Conservation (phyloP, 805 yeast genomes). For the Ogataea siamensis region DNA sequence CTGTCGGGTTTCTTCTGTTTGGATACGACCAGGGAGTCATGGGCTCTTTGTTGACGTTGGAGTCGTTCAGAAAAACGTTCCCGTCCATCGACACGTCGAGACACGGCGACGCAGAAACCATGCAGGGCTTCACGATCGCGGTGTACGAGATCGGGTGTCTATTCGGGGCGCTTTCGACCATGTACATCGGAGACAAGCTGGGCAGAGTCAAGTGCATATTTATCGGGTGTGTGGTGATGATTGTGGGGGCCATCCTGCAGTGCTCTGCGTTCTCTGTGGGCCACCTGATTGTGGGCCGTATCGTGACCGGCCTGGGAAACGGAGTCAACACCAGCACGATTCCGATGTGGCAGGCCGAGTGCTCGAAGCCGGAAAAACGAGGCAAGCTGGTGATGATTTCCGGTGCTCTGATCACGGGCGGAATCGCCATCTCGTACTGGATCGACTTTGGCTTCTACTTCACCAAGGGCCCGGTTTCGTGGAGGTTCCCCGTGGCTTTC, state of each 20-base stretch:
- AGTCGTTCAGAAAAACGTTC: conserved; percentile 24
- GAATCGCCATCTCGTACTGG: conserved; percentile 37
- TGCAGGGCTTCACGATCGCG: conserved; percentile 50
- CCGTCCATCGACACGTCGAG: conserved; percentile 24
- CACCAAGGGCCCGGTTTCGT: conserved; percentile 26
- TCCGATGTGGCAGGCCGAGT: conserved; percentile 38
- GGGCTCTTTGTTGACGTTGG: conserved; percentile 35
- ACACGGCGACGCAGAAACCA: conserved; percentile 30
- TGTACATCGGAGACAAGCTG: conserved; percentile 39
- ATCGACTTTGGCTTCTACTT: conserved; percentile 38
- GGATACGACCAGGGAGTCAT: conserved; percentile 56
- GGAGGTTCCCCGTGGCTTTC: conserved; percentile 40
- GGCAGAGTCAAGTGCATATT: conserved; percentile 42
- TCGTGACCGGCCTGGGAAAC: conserved; percentile 38
- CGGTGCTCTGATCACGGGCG: conserved; percentile 30
- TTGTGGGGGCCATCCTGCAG: conserved; percentile 29
- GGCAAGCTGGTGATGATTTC: conserved; percentile 33
- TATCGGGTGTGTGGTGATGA: conserved; percentile 38
- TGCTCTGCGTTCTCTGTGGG: conserved; percentile 24
- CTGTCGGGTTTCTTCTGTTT: conserved; percentile 40
- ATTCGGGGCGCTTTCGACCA: conserved; percentile 41
- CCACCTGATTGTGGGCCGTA: conserved; percentile 33
- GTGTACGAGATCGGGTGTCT: conserved; percentile 51
- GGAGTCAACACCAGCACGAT: conserved; percentile 36
- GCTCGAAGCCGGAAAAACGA: conserved; percentile 32